Evolutionary conservation across 2,329 filamentous ascomycete genomes (phyloP).

Genomic region (Ceratocystis alfenasii): DNA sequence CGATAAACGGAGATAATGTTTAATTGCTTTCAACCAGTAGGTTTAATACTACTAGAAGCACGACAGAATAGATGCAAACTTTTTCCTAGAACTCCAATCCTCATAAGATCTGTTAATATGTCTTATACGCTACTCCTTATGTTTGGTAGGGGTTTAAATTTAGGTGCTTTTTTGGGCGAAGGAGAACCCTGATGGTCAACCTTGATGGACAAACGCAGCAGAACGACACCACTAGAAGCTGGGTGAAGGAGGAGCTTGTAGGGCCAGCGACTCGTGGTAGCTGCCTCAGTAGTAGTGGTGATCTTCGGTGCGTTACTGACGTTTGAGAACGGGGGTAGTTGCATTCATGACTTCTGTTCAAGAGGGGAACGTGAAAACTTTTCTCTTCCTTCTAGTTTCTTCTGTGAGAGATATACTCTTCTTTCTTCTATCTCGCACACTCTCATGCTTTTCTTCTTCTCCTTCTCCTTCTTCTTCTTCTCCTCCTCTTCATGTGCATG

Average conservation of each 20-base stretch:
- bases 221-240: not conserved
- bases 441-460: not conserved
- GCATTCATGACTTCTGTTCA: not conserved
- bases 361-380: conserved; percentile 10
- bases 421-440: not conserved
- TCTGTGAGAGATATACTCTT: not conserved
- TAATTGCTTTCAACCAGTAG: not conserved
- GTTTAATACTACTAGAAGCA: not conserved
- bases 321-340: not conserved
- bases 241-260: not conserved
- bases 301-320: not conserved
- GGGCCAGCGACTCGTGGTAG: not conserved
- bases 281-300: not conserved
- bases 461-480: not conserved
- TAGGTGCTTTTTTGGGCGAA: not conserved
- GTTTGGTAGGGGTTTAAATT: not conserved
- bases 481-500: not conserved
- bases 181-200: conserved; percentile 23
- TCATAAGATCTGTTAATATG: not conserved
- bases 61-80: not conserved
- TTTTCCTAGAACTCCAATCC: not conserved
- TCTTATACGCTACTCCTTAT: not conserved
- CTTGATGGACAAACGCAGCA: conserved; percentile 21
- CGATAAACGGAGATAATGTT: not conserved
- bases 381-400: not conserved